Conservation (phyloP, 805 yeast species). For the Zygosaccharomyces gambellarensis region DNA sequence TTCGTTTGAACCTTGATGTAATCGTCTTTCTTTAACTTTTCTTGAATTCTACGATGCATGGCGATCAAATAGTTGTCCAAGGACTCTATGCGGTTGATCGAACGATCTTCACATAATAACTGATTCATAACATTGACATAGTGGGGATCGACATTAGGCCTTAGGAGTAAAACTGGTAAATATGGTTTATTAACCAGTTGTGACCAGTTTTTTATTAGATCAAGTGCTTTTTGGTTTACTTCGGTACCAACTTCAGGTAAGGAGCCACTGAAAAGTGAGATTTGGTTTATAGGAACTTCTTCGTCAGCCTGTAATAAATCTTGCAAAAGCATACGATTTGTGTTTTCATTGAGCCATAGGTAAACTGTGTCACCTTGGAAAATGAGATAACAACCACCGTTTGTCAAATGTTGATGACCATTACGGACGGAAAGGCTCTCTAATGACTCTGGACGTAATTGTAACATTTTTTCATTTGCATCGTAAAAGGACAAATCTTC, state of each 20-base stretch:
- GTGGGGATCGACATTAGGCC: conserved; percentile 33
- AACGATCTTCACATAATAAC: conserved; percentile 68
- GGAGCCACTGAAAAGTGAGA: conserved; percentile 38
- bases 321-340: conserved; percentile 58
- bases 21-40: conserved; percentile 46
- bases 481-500: conserved; percentile 49
- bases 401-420: conserved; percentile 38
- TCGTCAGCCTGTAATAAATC: conserved; percentile 68
- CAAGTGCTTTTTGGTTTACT: conserved; percentile 63
- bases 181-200: conserved; percentile 21
- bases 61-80: conserved; percentile 63
- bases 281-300: conserved; percentile 17
- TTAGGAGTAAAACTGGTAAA: conserved; percentile 27
- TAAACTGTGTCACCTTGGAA: conserved; percentile 60
- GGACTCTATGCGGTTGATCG: conserved; percentile 47
- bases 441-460: conserved; percentile 40
- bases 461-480: conserved; percentile 39
- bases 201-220: conserved; percentile 49
- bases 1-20: conserved; percentile 22
- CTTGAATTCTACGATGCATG: conserved; percentile 60
- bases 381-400: conserved; percentile 73
- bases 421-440: conserved; percentile 40
- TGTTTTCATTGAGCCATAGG: conserved; percentile 66
- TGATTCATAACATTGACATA: conserved; percentile 41
- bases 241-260: conserved; percentile 68